Conservation (phyloP, 768 basidiomycete genomes). For the Russula ochroleuca region DNA sequence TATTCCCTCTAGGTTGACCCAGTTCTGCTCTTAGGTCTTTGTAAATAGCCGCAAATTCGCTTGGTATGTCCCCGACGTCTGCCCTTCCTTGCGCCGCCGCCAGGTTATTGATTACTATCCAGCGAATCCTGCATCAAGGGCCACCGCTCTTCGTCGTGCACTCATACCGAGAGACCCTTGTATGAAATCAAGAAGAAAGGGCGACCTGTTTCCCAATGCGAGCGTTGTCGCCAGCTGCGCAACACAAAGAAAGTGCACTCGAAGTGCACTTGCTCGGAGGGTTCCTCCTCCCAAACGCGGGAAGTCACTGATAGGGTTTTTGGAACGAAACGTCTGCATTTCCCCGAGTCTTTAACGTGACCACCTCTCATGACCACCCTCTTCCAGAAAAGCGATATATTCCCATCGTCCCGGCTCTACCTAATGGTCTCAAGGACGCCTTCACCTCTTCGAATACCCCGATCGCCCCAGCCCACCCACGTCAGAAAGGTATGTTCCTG, state of each 20-base stretch:
- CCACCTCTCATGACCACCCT: neutral
- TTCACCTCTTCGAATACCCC: conserved; percentile 8
- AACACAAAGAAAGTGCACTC: conserved; percentile 27
- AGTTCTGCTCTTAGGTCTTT: conserved; percentile 17
- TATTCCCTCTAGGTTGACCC: neutral
- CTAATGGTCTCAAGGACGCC: conserved; percentile 28
- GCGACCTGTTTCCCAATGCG: conserved; percentile 28
- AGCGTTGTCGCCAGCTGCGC: conserved; percentile 27
- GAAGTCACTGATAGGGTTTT: conserved; percentile 24
- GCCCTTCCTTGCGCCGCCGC: neutral
- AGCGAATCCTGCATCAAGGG: conserved; percentile 30
- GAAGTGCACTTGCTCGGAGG: conserved; percentile 28
- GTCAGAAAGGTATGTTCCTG: conserved; percentile 23
- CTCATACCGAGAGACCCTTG: conserved; percentile 28
- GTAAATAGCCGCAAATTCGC: conserved; percentile 29
- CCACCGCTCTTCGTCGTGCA: conserved; percentile 28
- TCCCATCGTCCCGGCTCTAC: conserved; percentile 27
- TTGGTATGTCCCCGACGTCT: conserved; percentile 14
- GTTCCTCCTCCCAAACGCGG: conserved; percentile 4
- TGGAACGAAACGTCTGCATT: conserved; percentile 28
- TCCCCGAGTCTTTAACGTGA: neutral
- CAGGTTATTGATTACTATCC: neutral
- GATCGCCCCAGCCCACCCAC: conserved; percentile 21
- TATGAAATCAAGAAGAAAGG: conserved; percentile 30
- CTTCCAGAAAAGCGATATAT: conserved; percentile 28